Conservation (phyloP, 1,139 yeast species). For the Suhomyces bolitotheri region DNA sequence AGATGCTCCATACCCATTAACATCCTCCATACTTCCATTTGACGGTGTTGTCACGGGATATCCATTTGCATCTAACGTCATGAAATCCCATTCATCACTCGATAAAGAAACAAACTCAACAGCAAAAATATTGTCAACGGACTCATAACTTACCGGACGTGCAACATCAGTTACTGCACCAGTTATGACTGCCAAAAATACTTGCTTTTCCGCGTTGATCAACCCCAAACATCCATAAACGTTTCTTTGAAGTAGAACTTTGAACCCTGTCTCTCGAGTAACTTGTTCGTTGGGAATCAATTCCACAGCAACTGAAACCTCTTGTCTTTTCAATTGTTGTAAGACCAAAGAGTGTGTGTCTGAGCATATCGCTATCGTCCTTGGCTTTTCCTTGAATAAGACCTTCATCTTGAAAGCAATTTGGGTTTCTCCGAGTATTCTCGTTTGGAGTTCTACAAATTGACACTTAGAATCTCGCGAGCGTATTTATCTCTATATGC, state of each 20-base stretch:
- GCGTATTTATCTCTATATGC: no score
- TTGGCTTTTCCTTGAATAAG: slow-evolving; percentile 49
- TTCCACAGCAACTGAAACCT: slow-evolving; percentile 53
- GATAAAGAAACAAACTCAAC: slow-evolving; percentile 85
- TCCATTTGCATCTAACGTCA: slow-evolving; percentile 64
- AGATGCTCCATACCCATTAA: slow-evolving; percentile 27
- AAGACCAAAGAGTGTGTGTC: slow-evolving; percentile 52
- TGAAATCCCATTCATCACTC: slow-evolving; percentile 75
- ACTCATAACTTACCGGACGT: slow-evolving; percentile 73
- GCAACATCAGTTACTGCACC: slow-evolving; percentile 77
- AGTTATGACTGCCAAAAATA: slow-evolving; percentile 78
- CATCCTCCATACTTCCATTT: slow-evolving; percentile 19
- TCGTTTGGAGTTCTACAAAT: not conserved
- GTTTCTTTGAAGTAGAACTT: slow-evolving; percentile 53
- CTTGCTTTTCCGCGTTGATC: slow-evolving; percentile 63
- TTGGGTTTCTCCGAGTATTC: not conserved
- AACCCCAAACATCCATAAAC: slow-evolving; percentile 85
- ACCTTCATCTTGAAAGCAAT: slow-evolving; percentile 54
- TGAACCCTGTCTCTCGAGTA: slow-evolving; percentile 44
- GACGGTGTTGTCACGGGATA: slow-evolving; percentile 38
- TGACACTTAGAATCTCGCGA: not conserved
- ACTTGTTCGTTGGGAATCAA: slow-evolving; percentile 43
- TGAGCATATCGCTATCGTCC: slow-evolving; percentile 56
- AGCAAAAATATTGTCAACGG: slow-evolving; percentile 74
- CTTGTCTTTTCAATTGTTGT: slow-evolving; percentile 33